Percentiles rank a stretch among this genome's conserved stretches.
Conservation (phyloP, 345 rosid genomes). For the Linum tenue region DNA sequence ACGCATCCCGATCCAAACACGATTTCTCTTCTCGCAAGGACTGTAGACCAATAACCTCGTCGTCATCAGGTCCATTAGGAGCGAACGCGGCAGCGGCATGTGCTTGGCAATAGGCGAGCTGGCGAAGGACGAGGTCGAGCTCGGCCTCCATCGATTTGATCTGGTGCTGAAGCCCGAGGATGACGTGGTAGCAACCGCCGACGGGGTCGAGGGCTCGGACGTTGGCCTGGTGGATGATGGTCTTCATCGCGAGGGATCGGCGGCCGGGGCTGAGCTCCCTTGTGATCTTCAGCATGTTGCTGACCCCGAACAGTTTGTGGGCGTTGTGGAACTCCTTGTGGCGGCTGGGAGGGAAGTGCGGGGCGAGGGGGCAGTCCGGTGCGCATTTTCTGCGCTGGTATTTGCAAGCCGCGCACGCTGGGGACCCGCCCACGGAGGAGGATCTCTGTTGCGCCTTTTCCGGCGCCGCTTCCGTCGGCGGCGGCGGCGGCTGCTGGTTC, state of each 20-base stretch:
- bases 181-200: not conserved
- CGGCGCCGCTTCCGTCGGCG: not conserved
- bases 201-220: not conserved
- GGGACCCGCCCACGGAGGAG: not conserved
- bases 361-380: slow-evolving; percentile 28
- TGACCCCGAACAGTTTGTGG: slow-evolving; percentile 39
- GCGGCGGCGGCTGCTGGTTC: not conserved
- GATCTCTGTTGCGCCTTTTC: too few relatives aligned
- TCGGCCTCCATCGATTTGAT: not conserved
- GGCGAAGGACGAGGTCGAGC: not conserved
- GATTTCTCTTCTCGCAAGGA: not conserved
- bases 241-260: not conserved
- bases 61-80: not conserved
- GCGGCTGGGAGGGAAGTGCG: slow-evolving; percentile 29
- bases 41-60: not conserved
- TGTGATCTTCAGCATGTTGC: slow-evolving; percentile 24
- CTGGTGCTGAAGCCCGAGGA: not conserved
- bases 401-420: slow-evolving; percentile 46
- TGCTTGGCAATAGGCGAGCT: not conserved
- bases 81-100: not conserved
- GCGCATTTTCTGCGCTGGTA: slow-evolving; percentile 34
- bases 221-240: not conserved
- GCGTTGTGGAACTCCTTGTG: slow-evolving; percentile 25
- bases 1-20: not conserved
- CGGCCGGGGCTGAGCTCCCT: not conserved